Evolutionary conservation across 495 filamentous ascomycete species (phyloP).

Genomic region (Penicillium robsamsonii): DNA sequence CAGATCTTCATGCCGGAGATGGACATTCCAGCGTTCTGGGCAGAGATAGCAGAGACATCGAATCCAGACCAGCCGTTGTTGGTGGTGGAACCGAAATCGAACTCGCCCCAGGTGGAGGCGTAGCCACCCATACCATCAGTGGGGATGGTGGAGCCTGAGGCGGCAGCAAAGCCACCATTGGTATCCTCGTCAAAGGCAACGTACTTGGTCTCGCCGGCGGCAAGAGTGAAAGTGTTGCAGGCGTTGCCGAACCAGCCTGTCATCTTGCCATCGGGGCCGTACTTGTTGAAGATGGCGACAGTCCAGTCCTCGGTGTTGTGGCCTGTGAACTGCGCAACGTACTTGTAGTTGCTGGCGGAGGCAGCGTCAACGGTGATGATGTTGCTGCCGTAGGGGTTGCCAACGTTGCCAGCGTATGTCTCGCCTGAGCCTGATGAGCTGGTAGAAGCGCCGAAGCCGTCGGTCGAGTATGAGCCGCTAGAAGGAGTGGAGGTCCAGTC

Average conservation of each 20-base stretch:
- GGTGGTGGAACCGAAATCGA: constrained; percentile 36
- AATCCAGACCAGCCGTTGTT: constrained; percentile 44
- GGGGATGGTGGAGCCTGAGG: constrained; percentile 32
- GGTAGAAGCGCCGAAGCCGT: constrained; percentile 36
- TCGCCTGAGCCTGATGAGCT: constrained; percentile 25
- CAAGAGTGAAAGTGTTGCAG: constrained; percentile 41
- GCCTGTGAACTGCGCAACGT: constrained; percentile 48
- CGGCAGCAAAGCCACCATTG: constrained; percentile 40
- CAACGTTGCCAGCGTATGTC: constrained; percentile 48
- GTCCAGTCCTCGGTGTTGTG: constrained; percentile 36
- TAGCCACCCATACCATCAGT: constrained; percentile 34
- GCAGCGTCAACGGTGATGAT: constrained; percentile 42
- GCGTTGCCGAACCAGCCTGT: constrained; percentile 42
- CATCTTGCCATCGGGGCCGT: constrained; percentile 37
- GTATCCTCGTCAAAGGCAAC: constrained; percentile 49
- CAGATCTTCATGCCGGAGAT: constrained; percentile 41
- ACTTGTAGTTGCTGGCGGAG: constrained; percentile 40
- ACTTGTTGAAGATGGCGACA: constrained; percentile 55
- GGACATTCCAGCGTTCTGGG: constrained; percentile 31
- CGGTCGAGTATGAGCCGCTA: constrained; percentile 24
- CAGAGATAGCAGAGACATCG: constrained; percentile 41
- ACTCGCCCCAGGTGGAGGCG: constrained; percentile 46
- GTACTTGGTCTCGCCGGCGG: constrained; percentile 40
- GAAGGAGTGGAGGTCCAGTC: constrained; percentile 26
- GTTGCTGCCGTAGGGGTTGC: constrained; percentile 53